Evolutionary conservation across 1,284 basidiomycete genomes (phyloP), one percentile per base, ranked within the genome.

Genomic region (Fistulina hepatica): DNA sequence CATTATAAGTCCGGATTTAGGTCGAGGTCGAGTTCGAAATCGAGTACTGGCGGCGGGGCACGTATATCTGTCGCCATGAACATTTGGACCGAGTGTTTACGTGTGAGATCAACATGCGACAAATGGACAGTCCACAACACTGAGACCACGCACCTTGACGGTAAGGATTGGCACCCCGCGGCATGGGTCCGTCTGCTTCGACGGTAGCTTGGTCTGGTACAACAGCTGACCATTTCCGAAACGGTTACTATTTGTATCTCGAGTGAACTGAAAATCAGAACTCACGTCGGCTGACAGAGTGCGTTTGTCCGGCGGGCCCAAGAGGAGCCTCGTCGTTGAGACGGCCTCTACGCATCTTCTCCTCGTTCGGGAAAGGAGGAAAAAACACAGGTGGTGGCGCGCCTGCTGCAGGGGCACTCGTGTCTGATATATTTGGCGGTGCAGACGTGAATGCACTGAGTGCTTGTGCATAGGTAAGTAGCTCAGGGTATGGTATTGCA

Each of bases 331-430:
- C 81, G 17, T 74, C 72, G 51, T 81, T 83, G 56, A 88, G 71
- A 41, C 70, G 70, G 1, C 83, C 83, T 24, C 73, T 67, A 28
- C 82, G 74, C 82, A 88, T 85, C 57, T 83, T 85, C 54, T 84
- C 83, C 61, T 86, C 84, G 51, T 84, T 85, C 1, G 83, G 83
- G 54, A 86, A 88, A 8, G 83, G 83, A 16, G 83, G 84, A 60
- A 83, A 83, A 65, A 88, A 85, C 26, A 82, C 51, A 3, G 28
- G 28, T 11, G 28, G 28, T 3, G 28, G 28, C 6, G 15, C 28
- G 9, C 28, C 28, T 16, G 28, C 15, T 9, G 28, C 28, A 6
- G 79, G 78, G 10, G 79, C 75, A 2, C 80, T 78, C 11, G 75
- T 74, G 47, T 85, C 80, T 21, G 81, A 80, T 73, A 84, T 81